Conservation (phyloP, 352 stramenopile genomes). For the Globisporangium acanthophoron region DNA sequence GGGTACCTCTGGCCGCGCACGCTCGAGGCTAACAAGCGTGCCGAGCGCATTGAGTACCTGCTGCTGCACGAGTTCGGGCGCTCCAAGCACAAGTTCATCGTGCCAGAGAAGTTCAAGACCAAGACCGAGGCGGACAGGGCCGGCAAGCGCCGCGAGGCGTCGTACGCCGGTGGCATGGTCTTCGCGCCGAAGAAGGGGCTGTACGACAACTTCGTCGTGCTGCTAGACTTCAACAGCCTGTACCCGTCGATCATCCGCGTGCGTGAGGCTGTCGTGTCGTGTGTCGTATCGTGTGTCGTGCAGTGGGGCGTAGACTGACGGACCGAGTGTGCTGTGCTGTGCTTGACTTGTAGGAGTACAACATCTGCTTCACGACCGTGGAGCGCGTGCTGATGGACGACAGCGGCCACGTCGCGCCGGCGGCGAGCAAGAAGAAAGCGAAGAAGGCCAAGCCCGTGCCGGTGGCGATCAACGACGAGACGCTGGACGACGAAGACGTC, state of each 20-base stretch:
- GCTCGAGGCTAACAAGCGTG: slow-evolving; percentile 95
- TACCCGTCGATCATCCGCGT: slow-evolving; percentile 98
- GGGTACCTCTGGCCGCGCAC: slow-evolving; percentile 98
- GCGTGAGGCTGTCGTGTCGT: slow-evolving; percentile 11
- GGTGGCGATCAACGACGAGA: slow-evolving; percentile 53
- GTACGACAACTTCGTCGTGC: slow-evolving; percentile 99
- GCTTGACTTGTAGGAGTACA: slow-evolving; percentile 93
- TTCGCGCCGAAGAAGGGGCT: slow-evolving; percentile 99
- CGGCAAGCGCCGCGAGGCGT: slow-evolving; percentile 72
- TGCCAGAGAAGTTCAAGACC: slow-evolving; percentile 92
- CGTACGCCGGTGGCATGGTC: slow-evolving; percentile 98
- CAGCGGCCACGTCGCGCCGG: slow-evolving; percentile 17
- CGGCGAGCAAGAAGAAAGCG: slow-evolving; percentile 33
- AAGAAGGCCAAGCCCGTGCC: slow-evolving; percentile 51
- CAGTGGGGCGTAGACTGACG: background rate
- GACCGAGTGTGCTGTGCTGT: slow-evolving; percentile 1
- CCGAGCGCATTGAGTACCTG: slow-evolving; percentile 98
- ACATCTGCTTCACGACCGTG: slow-evolving; percentile 99
- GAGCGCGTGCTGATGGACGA: slow-evolving; percentile 78
- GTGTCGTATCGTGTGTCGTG: background rate
- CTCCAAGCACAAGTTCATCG: slow-evolving; percentile 96
- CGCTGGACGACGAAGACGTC: slow-evolving; percentile 75
- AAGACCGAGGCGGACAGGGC: slow-evolving; percentile 57
- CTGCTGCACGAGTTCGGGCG: slow-evolving; percentile 98
- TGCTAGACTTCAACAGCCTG: slow-evolving; percentile 99